Evolutionary conservation across 768 basidiomycete genomes (phyloP).

Genomic region (Mycena amicta): DNA sequence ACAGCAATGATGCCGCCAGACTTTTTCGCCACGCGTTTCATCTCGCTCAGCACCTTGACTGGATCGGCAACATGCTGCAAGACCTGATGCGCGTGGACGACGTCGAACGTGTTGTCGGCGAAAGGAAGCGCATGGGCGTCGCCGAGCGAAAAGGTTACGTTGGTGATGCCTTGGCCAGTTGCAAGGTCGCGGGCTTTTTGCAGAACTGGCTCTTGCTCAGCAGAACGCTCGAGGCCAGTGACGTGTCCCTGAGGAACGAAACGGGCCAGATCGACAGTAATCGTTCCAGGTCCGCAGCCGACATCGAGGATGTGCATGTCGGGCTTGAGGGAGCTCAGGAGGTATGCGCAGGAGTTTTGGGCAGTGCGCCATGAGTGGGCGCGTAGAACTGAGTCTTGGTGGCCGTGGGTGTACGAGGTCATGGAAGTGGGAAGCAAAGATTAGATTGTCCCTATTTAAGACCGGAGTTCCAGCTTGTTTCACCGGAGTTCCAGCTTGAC

Average conservation of each 20-base stretch:
- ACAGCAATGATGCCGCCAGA: constrained; percentile 48
- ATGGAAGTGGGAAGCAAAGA: too few relatives aligned
- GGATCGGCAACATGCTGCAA: constrained; percentile 50
- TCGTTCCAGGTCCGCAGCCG: constrained; percentile 56
- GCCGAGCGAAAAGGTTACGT: constrained; percentile 43
- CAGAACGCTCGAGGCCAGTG: constrained; percentile 42
- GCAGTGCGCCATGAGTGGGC: constrained; percentile 42
- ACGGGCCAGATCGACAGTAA: constrained; percentile 45
- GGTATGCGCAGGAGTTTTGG: constrained; percentile 43
- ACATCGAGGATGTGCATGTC: constrained; percentile 49
- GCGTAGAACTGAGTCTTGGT: constrained; percentile 34
- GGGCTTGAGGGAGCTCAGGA: constrained; percentile 39
- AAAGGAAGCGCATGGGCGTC: constrained; percentile 39
- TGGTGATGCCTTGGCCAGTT: constrained; percentile 29
- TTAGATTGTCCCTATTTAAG: too few relatives aligned
- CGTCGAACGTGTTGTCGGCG: constrained; percentile 47
- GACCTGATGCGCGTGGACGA: constrained; percentile 54
- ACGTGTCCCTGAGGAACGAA: constrained; percentile 44
- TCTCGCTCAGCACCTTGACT: constrained; percentile 43
- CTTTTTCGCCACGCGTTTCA: constrained; percentile 46
- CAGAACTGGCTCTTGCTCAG: constrained; percentile 32
- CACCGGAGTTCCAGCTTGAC: too few relatives aligned
- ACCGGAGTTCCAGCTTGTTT: too few relatives aligned
- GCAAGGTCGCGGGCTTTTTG: constrained; percentile 36
- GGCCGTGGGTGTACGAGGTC: constrained; percentile 16